Conservation (phyloP, 1,139 yeast species). For the Yamadazyma diddensiae region DNA sequence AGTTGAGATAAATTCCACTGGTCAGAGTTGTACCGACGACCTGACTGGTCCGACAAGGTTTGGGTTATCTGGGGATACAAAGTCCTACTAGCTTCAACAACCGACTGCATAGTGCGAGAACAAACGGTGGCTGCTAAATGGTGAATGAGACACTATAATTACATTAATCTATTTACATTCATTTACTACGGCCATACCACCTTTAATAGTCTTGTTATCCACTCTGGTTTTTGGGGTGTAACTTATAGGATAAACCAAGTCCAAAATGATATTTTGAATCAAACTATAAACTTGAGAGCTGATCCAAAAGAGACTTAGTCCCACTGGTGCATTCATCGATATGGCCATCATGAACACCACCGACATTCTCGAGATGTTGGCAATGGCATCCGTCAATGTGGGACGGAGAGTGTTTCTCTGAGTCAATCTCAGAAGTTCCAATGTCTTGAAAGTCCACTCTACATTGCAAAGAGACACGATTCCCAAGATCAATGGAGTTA, state of each 20-base stretch:
- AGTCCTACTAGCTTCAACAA: conserved; percentile 2
- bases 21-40: conserved; percentile 18
- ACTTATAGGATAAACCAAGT: conserved; percentile 58
- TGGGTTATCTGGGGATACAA: conserved; percentile 6
- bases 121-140: too few relatives aligned
- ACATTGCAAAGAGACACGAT: conserved; percentile 68
- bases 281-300: conserved; percentile 77
- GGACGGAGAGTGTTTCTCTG: conserved; percentile 47
- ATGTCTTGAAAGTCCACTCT: conserved; percentile 67
- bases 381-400: conserved; percentile 56
- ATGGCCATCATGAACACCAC: conserved; percentile 80
- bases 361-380: conserved; percentile 70
- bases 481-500: conserved; percentile 72
- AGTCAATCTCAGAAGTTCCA: conserved; percentile 45
- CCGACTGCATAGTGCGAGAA: too few relatives aligned
- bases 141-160: too few relatives aligned
- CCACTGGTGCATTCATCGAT: conserved; percentile 81
- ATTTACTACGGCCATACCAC: conserved; percentile 2
- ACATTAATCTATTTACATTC: background rate
- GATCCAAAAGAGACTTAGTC: conserved; percentile 81
- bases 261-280: conserved; percentile 71
- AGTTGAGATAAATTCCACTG: conserved; percentile 28
- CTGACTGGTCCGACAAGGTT: conserved; percentile 4
- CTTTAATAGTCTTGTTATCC: background rate
- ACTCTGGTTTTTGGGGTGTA: conserved; percentile 40